phyloP scores from a whole-genome alignment of 257 asterid genomes.

The Schizonepeta tenuifolia region DNA sequence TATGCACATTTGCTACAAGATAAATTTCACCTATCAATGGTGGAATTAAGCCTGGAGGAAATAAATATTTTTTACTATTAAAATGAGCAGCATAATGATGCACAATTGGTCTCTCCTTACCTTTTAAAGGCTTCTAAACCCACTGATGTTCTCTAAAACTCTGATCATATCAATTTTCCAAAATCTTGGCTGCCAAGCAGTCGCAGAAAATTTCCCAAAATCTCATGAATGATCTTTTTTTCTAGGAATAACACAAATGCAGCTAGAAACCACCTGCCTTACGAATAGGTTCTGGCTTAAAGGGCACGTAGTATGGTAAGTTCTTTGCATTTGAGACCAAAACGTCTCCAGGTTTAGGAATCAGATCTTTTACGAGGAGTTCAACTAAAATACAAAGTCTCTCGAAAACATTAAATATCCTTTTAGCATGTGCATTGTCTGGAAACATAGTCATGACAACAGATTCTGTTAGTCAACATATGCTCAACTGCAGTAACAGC shows the following conservation, averaged over 20 bases:
- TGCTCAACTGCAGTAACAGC: not conserved
- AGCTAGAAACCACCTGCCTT: no score
- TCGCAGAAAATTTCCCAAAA: no score
- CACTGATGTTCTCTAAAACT: not conserved
- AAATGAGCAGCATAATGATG: not conserved
- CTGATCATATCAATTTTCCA: not conserved
- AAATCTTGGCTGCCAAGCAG: no score
- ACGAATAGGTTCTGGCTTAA: not conserved
- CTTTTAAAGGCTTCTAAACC: not conserved
- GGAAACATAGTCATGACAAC: not conserved
- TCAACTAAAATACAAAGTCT: not conserved
- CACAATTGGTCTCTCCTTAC: not conserved
- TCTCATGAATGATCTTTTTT: not conserved
- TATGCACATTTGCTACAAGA: no score
- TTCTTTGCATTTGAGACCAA: not conserved
- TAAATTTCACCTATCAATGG: not conserved
- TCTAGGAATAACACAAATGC: no score
- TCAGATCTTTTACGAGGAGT: no score
- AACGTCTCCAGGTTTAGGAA: no score
- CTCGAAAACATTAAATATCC: not conserved
- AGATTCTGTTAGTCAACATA: not conserved
- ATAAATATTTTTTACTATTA: not conserved
- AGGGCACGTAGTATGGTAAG: not conserved
- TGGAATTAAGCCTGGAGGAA: not conserved
- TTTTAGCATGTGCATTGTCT: not conserved